Evolutionary conservation across 2,329 filamentous ascomycete species (phyloP).

Genomic region (Pseudogymnoascus sp.): DNA sequence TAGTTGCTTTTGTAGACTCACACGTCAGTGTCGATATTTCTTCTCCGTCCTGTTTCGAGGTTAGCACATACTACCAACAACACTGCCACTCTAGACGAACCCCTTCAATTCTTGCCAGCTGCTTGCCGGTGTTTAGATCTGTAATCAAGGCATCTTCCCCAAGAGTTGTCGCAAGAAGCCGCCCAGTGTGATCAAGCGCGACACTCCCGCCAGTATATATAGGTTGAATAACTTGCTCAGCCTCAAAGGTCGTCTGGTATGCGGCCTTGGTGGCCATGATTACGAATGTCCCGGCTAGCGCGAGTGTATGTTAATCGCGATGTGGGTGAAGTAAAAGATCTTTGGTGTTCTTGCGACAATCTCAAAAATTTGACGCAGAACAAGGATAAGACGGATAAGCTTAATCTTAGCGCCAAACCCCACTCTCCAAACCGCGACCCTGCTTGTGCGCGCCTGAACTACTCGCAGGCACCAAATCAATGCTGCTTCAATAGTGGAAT

Average conservation of each 20-base stretch:
- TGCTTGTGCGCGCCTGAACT: background rate
- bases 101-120: conserved; percentile 80
- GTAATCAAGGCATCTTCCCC: conserved; percentile 88
- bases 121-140: conserved; percentile 72
- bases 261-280: conserved; percentile 55
- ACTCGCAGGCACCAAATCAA: background rate
- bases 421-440: conserved; percentile 1
- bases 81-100: conserved; percentile 40
- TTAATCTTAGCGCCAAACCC: conserved; percentile 12
- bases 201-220: conserved; percentile 91
- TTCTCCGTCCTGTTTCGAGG: conserved; percentile 61
- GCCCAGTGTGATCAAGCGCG: conserved; percentile 71
- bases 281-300: background rate
- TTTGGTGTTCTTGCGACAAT: conserved; percentile 9
- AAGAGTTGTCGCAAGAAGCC: conserved; percentile 79
- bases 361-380: conserved; percentile 10
- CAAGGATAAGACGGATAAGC: conserved; percentile 11
- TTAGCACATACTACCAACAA: conserved; percentile 21
- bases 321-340: conserved; percentile 2
- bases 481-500: background rate
- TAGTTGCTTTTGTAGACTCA: conserved; percentile 30
- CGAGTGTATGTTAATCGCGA: background rate
- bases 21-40: conserved; percentile 66
- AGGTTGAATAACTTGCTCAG: conserved; percentile 74
- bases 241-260: conserved; percentile 83